Base-by-base conservation (phyloP, 352 stramenopile species). In the Elongisporangium prolatum region DNA sequence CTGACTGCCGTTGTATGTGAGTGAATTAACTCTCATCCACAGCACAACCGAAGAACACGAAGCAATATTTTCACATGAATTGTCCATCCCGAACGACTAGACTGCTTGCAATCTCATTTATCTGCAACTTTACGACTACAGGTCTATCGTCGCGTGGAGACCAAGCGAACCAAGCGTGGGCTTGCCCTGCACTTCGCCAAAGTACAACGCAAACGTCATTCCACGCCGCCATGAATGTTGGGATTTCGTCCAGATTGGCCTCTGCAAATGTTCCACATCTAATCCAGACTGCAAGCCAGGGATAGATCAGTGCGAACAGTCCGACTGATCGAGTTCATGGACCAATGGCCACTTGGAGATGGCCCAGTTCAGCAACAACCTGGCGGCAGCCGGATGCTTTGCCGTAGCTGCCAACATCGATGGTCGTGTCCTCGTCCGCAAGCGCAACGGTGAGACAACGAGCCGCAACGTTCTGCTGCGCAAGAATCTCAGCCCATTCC, bases 171-270 rank as follows among this genome's bases (percentile, higher is more conserved):
- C 73, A 2, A 65, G 65, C 10, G 63, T 78, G 38, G 72, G 64
- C 61, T 72, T 55, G 60, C 70, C 72, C 48, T 69, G 62, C 44
- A 82, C 75, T 48, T 88, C 74, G 22, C 72, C 72, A 50, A 88
- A 74, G 77, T 82, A 85, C 24, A 88, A 47, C 44, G 66, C 37
- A 47, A 88, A 78, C 16, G 71, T 88, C 49, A n/a, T n/a, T n/a
- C n/a, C n/a, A n/a, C n/a, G n/a, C 71, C 44, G 66, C 70, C 74
- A 85, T 85, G 60, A 79, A 87, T 47, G 47, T 60, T 0, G 53
- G 62, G 67, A 58, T 51, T 9, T 10, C 24, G 20, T 25, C 16
- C n/a, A 40, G 8, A 37, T 58, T 58, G 14, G 53, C 53, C 34
- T 58, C 53, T 8, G 20, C n/a, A 2, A 14, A 58, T 22, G 6